A percentile compares a stretch with the other conserved stretches of the same genome.
Conservation (phyloP, 1,284 basidiomycete genomes). For the Cutaneotrichosporon mucoides region DNA sequence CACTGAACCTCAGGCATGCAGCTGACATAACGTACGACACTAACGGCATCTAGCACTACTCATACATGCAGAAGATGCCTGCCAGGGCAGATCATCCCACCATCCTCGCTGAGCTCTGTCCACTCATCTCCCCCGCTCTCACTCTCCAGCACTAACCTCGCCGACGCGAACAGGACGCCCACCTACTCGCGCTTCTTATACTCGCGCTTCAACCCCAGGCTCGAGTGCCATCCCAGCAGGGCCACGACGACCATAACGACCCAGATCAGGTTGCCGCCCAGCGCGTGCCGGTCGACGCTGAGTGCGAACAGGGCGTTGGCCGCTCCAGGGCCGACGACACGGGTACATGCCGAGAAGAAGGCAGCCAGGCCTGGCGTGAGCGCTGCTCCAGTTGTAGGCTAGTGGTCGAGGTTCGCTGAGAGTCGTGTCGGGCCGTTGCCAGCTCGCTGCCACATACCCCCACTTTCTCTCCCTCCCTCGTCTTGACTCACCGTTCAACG, state of each 20-base stretch:
- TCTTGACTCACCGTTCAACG: slow-evolving; percentile 29
- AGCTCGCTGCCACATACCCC: no score
- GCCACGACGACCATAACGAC: slow-evolving; percentile 21
- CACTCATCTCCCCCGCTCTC: no score
- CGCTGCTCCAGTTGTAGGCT: no score
- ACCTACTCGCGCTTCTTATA: slow-evolving; percentile 1
- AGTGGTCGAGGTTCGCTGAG: no score
- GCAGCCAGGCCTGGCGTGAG: slow-evolving; percentile 9
- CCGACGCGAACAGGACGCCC: background rate
- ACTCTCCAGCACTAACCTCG: background rate
- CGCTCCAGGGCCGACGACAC: slow-evolving; percentile 33
- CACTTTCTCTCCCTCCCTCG: no score
- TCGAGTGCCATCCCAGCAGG: slow-evolving; percentile 18
- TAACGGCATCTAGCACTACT: no score
- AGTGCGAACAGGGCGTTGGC: slow-evolving; percentile 37
- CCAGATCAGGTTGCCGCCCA: slow-evolving; percentile 41
- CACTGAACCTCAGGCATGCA: no score
- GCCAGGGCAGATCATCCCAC: no score
- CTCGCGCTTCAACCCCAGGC: slow-evolving; percentile 5
- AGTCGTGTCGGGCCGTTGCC: no score
- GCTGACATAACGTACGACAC: no score
- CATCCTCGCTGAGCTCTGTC: no score
- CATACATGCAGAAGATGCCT: no score
- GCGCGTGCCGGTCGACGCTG: slow-evolving; percentile 33
- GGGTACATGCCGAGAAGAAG: slow-evolving; percentile 27